These are phyloP conservation scores for Zostera marina DNA, from an alignment of 116 monocot genomes.

Conservation along the genomic window DNA sequence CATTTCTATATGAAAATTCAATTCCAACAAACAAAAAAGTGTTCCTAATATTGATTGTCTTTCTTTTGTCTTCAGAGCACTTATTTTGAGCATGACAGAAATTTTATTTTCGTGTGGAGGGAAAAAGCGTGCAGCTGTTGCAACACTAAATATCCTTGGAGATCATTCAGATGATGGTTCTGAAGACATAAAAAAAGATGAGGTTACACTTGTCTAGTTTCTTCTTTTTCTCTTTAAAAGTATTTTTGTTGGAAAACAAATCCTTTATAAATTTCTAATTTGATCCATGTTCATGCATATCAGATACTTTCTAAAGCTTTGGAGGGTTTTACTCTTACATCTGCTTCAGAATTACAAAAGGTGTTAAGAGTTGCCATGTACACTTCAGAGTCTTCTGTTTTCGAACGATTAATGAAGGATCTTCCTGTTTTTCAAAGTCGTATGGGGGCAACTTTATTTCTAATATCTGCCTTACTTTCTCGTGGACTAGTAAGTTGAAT, in stretches of 20 bases:
- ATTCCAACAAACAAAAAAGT: too few species aligned
- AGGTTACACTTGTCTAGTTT: slow-evolving; percentile 21
- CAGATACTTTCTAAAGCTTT: slow-evolving; percentile 47
- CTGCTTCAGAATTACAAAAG: slow-evolving; percentile 80
- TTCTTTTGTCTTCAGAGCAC: slow-evolving; percentile 46
- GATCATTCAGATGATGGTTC: slow-evolving; percentile 15
- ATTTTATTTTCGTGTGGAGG: slow-evolving; percentile 83
- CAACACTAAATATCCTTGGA: slow-evolving; percentile 33
- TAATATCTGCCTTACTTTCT: slow-evolving; percentile 92
- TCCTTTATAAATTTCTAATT: not conserved
- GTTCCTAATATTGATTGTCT: not conserved
- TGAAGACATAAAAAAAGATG: slow-evolving; percentile 26
- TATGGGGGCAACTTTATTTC: slow-evolving; percentile 81
- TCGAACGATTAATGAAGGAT: slow-evolving; percentile 26
- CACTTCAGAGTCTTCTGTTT: slow-evolving; percentile 33
- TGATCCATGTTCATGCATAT: slow-evolving; percentile 5
- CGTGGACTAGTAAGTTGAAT: slow-evolving; percentile 67
- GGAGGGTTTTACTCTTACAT: slow-evolving; percentile 64
- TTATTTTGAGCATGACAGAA: slow-evolving; percentile 85
- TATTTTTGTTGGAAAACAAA: not conserved
- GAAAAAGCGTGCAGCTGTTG: slow-evolving; percentile 53
- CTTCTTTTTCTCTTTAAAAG: slow-evolving; percentile 1
- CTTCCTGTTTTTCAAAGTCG: slow-evolving; percentile 74
- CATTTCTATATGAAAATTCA: too few species aligned
- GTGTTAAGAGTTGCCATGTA: slow-evolving; percentile 49